phyloP scores from a whole-genome alignment of 345 rosid species.

The Odontarrhena argentea region DNA sequence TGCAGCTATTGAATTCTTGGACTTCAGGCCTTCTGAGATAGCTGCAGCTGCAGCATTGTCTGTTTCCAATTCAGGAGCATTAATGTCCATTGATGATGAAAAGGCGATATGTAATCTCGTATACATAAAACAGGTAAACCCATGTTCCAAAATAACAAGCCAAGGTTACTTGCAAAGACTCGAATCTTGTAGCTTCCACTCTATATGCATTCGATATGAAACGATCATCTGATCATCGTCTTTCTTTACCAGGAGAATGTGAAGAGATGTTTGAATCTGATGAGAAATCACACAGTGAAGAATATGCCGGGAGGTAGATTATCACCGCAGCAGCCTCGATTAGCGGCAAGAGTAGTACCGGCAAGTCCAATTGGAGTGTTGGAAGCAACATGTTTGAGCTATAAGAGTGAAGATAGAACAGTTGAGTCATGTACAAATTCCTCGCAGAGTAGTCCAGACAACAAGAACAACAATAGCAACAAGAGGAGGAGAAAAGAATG shows the following conservation, averaged over 20 bases:
- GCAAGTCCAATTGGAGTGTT: conserved; percentile 71
- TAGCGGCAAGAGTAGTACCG: conserved; percentile 42
- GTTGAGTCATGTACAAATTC: conserved; percentile 66
- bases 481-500: conserved; percentile 49
- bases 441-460: conserved; percentile 47
- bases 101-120: conserved; percentile 45
- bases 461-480: conserved; percentile 33
- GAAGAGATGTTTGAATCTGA: conserved; percentile 55
- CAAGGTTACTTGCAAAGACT: neutral
- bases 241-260: conserved; percentile 55
- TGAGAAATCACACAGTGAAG: conserved; percentile 48
- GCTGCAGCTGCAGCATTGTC: conserved; percentile 72
- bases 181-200: neutral
- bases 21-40: conserved; percentile 75
- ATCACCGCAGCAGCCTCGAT: conserved; percentile 18
- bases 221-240: conserved; percentile 29
- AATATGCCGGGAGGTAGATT: conserved; percentile 34
- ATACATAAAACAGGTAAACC: conserved; percentile 59
- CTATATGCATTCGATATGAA: neutral
- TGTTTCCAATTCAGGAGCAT: conserved; percentile 52
- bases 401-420: conserved; percentile 62
- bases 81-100: conserved; percentile 43
- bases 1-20: conserved; percentile 81
- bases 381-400: conserved; percentile 78
- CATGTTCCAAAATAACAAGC: conserved; percentile 4